These are phyloP conservation scores for Aspergillus hancockii DNA, from an alignment of 495 filamentous ascomycete species.

Conservation along the genomic window DNA sequence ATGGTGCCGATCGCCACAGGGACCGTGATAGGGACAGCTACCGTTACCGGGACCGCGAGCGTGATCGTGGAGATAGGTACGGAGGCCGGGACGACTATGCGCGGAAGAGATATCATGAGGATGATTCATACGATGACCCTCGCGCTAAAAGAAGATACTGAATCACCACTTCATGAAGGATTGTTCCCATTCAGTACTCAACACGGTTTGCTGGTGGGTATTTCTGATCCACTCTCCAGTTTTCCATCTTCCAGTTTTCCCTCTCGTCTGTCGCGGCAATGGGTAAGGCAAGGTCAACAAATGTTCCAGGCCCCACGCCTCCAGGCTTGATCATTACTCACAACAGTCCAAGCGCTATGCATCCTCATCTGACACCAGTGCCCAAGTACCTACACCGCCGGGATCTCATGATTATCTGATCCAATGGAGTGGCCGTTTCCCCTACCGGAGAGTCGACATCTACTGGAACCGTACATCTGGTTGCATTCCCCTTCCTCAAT, in stretches of 20 bases:
- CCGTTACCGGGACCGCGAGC: constrained; percentile 55
- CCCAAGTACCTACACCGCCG: constrained; percentile 7
- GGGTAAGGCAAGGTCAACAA: constrained; percentile 57
- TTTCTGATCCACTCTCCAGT: constrained; percentile 42
- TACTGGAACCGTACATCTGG: constrained; percentile 11
- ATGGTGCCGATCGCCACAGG: constrained; percentile 57
- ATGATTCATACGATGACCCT: constrained; percentile 72
- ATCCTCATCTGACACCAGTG: constrained; percentile 8
- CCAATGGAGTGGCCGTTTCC: neutral
- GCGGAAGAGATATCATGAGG: constrained; percentile 59
- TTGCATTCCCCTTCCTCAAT: constrained; percentile 6
- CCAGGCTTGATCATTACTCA: constrained; percentile 18
- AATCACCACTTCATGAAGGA: constrained; percentile 28
- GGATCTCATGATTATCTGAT: constrained; percentile 1
- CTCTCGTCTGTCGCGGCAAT: constrained; percentile 40
- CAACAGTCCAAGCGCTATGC: constrained; percentile 17
- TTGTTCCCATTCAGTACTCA: constrained; percentile 23
- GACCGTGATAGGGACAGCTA: constrained; percentile 49
- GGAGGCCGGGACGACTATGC: constrained; percentile 61
- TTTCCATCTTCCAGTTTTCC: constrained; percentile 44
- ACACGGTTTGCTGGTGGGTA: constrained; percentile 54
- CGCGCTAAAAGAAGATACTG: constrained; percentile 79
- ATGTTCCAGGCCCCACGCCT: constrained; percentile 3
- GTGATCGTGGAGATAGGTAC: constrained; percentile 53
- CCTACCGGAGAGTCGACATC: constrained; percentile 9